These are phyloP conservation scores for Phytopythium kandeliae DNA, from an alignment of 352 stramenopile species.

Conservation along the genomic window DNA sequence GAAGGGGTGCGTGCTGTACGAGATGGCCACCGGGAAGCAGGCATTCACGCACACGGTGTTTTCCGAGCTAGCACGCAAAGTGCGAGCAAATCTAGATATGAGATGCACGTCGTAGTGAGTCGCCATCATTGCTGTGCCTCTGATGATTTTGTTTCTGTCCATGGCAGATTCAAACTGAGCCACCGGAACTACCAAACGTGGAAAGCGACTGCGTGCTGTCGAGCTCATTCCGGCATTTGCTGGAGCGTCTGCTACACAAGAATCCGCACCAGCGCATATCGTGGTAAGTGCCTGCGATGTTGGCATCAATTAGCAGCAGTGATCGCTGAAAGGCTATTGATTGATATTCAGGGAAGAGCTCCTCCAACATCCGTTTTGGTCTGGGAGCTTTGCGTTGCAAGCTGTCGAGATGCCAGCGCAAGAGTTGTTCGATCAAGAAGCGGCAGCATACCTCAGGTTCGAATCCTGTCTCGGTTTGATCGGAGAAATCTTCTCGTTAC, in stretches of 20 bases:
- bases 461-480: background rate
- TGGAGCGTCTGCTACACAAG: slow-evolving; percentile 57
- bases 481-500: background rate
- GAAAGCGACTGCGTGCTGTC: slow-evolving; percentile 49
- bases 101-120: background rate
- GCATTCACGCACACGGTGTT: slow-evolving; percentile 76
- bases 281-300: slow-evolving; percentile 59
- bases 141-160: too few species aligned
- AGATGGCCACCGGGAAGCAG: slow-evolving; percentile 57
- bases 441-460: background rate
- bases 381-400: slow-evolving; percentile 15
- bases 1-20: slow-evolving; percentile 77
- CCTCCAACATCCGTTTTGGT: slow-evolving; percentile 69
- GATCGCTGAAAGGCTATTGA: too few species aligned
- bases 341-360: slow-evolving; percentile 52
- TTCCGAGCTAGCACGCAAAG: slow-evolving; percentile 59
- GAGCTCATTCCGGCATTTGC: slow-evolving; percentile 44
- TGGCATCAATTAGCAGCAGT: too few species aligned
- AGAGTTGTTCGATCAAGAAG: slow-evolving; percentile 39
- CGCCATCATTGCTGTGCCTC: too few species aligned
- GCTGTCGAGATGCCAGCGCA: slow-evolving; percentile 47
- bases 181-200: slow-evolving; percentile 31
- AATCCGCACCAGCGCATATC: slow-evolving; percentile 67
- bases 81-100: slow-evolving; percentile 8
- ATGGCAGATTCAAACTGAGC: slow-evolving; percentile 62